A percentile compares a stretch with the other conserved stretches of the same genome.
These are phyloP conservation scores for Linum usitatissimum DNA, from an alignment of 345 rosid genomes.

Conservation along the genomic window DNA sequence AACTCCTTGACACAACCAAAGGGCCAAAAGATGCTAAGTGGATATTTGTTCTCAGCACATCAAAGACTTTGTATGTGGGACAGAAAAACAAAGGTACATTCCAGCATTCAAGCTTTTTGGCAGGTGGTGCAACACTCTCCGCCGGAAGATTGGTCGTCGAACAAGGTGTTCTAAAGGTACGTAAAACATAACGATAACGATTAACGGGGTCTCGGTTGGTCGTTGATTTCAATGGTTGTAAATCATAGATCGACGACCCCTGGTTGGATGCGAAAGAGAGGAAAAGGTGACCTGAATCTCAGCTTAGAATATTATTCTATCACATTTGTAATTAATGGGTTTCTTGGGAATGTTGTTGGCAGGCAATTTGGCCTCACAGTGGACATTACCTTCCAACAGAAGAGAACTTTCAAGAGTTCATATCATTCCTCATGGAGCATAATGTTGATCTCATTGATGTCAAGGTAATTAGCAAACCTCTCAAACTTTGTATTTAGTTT, in stretches of 20 bases:
- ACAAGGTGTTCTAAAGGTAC: slow-evolving; percentile 56
- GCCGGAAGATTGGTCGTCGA: slow-evolving; percentile 73
- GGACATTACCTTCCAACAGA: slow-evolving; percentile 96
- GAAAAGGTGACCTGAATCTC: too few relatives aligned
- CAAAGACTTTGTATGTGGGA: slow-evolving; percentile 52
- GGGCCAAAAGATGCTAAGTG: slow-evolving; percentile 62
- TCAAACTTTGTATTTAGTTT: too few relatives aligned
- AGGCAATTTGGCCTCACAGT: slow-evolving; percentile 96
- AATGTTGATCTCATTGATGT: slow-evolving; percentile 58
- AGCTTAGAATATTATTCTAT: too few relatives aligned
- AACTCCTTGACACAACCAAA: slow-evolving; percentile 44
- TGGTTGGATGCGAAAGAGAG: too few relatives aligned
- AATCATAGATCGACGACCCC: too few relatives aligned
- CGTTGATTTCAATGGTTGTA: too few relatives aligned
- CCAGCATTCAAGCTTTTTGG: slow-evolving; percentile 89
- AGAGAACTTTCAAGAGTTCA: slow-evolving; percentile 72
- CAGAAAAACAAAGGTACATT: slow-evolving; percentile 72
- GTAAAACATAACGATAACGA: too few relatives aligned
- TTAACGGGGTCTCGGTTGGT: too few relatives aligned
- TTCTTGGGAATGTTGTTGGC: too few relatives aligned
- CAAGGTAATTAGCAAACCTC: slow-evolving; percentile 26
- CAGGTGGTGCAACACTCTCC: slow-evolving; percentile 83
- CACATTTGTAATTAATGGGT: too few relatives aligned
- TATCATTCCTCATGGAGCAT: slow-evolving; percentile 56
- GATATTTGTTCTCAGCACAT: slow-evolving; percentile 83